Conservation (phyloP, 257 asterid species). For the Galeopsis tetrahit region DNA sequence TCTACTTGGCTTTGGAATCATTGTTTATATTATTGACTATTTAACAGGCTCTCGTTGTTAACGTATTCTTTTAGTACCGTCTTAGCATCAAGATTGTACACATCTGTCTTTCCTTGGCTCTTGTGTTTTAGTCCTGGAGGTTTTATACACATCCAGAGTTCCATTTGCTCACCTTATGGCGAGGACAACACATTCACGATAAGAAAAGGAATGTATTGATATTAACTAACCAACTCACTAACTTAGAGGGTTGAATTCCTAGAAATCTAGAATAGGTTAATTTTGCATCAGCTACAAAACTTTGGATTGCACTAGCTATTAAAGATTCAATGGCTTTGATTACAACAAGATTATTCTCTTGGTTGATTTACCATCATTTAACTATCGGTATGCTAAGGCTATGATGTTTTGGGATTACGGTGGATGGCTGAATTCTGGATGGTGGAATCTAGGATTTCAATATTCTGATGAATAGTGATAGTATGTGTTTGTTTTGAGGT, state of each 20-base stretch:
- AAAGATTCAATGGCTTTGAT: slow-evolving; percentile 18
- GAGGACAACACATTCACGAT: slow-evolving; percentile 1
- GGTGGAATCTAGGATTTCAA: no score
- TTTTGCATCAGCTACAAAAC: slow-evolving; percentile 30
- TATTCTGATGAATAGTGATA: no score
- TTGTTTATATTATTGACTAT: background rate
- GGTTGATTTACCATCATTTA: slow-evolving; percentile 17
- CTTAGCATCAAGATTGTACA: slow-evolving; percentile 8
- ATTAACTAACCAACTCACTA: slow-evolving; percentile 15
- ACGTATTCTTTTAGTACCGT: slow-evolving; percentile 2
- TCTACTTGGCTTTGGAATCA: slow-evolving; percentile 14
- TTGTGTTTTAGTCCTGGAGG: slow-evolving; percentile 9
- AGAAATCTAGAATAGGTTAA: slow-evolving; percentile 5
- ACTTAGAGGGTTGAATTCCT: slow-evolving; percentile 18
- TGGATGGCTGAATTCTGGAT: no score
- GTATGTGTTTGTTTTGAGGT: no score
- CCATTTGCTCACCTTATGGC: background rate
- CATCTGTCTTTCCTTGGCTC: slow-evolving; percentile 10
- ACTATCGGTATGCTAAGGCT: slow-evolving; percentile 9
- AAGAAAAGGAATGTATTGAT: background rate
- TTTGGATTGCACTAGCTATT: slow-evolving; percentile 5
- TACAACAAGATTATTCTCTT: background rate
- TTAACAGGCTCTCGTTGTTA: background rate
- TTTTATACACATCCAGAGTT: background rate
- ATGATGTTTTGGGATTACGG: no score